phyloP scores from a whole-genome alignment of 179 eudicot species.

The Corrigiola litoralis region DNA sequence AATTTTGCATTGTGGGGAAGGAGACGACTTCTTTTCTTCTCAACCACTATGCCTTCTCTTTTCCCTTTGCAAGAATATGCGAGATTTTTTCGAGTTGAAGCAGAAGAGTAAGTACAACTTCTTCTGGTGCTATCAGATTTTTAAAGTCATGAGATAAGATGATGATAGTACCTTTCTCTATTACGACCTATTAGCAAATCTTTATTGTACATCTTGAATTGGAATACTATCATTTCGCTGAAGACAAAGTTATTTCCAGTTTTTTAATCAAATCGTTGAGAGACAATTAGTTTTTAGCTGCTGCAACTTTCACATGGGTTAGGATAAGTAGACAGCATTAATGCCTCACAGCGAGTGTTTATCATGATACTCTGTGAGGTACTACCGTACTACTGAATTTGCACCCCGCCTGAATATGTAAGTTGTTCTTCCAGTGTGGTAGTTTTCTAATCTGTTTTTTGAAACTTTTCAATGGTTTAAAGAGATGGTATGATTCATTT shows the following conservation, averaged over 20 bases:
- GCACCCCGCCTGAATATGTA: background rate
- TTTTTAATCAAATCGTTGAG: background rate
- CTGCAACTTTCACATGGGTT: background rate
- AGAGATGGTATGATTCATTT: background rate
- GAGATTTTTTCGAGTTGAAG: slow-evolving; percentile 27
- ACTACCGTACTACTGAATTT: background rate
- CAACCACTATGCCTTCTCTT: slow-evolving; percentile 35
- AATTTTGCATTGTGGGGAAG: slow-evolving; percentile 30
- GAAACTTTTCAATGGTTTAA: background rate
- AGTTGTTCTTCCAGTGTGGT: background rate
- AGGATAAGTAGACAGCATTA: background rate
- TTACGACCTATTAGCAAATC: background rate
- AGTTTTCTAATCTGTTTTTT: background rate
- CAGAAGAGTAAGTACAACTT: slow-evolving; percentile 40
- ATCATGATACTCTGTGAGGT: background rate
- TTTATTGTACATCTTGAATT: background rate
- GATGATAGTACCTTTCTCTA: too few relatives aligned
- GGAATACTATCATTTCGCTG: too few relatives aligned
- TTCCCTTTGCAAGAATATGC: slow-evolving; percentile 25
- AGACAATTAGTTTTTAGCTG: background rate
- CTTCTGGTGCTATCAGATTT: background rate
- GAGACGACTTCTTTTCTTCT: slow-evolving; percentile 37
- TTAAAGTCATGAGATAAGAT: background rate
- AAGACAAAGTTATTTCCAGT: background rate
- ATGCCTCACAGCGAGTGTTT: too few relatives aligned